Evolutionary conservation across 148 eudicot genomes (phyloP).

Genomic region (Fagopyrum esculentum): DNA sequence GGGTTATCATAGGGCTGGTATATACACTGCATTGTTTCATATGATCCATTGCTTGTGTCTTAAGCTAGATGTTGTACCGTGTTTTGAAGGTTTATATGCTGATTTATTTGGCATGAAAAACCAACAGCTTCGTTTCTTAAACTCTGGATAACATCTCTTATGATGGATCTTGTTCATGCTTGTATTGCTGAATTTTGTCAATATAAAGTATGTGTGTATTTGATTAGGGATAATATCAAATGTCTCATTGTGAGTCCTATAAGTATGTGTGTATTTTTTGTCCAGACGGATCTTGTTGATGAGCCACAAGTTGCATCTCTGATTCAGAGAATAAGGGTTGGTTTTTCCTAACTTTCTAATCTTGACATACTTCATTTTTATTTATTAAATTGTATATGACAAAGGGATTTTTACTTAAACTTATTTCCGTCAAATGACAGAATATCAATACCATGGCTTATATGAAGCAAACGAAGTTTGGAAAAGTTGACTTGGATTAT

Average conservation of each 20-base stretch:
- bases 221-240: neutral
- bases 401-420: neutral
- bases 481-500: conserved; percentile 86
- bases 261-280: neutral
- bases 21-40: neutral
- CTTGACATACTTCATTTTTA: neutral
- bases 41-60: neutral
- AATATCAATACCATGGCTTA: conserved; percentile 79
- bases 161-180: neutral
- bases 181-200: neutral
- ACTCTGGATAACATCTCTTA: neutral
- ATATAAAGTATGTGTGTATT: neutral
- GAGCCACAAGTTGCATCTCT: conserved; percentile 55
- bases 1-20: neutral
- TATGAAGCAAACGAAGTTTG: conserved; percentile 61
- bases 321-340: conserved; percentile 69
- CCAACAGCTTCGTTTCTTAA: neutral
- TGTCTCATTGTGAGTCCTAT: conserved; percentile 2
- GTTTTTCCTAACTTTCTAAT: conserved; percentile 17
- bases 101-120: neutral
- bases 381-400: neutral
- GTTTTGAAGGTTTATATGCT: neutral
- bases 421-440: conserved; percentile 33
- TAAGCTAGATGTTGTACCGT: neutral
- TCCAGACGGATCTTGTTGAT: conserved; percentile 91